phyloP scores from a whole-genome alignment of 2,329 filamentous ascomycete species.

The Penicillium sp. region DNA sequence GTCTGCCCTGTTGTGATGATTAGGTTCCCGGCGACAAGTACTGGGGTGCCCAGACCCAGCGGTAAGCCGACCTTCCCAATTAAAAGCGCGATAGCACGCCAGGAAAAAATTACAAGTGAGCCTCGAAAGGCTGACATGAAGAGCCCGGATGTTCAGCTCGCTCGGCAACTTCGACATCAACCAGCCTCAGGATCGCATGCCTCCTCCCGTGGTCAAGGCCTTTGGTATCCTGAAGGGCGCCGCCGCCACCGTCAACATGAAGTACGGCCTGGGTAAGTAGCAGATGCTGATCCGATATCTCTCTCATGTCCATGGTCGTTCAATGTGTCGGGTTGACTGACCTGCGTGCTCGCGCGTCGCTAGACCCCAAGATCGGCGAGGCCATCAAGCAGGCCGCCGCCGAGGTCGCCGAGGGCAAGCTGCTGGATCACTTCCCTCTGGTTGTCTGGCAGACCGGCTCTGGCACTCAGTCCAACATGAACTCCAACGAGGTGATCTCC shows the following conservation, averaged over 20 bases:
- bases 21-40: conserved; percentile 82
- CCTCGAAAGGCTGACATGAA: conserved; percentile 17
- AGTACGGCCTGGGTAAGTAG: conserved; percentile 67
- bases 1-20: not conserved
- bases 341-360: not conserved
- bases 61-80: conserved; percentile 39
- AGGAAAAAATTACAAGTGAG: not conserved
- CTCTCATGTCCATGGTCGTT: too few relatives aligned
- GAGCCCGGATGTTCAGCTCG: conserved; percentile 46
- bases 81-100: conserved; percentile 1
- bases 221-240: conserved; percentile 98
- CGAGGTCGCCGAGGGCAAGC: conserved; percentile 89
- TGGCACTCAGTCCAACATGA: conserved; percentile 99
- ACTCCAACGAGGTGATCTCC: conserved; percentile 99
- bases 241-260: conserved; percentile 91
- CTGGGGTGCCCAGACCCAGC: conserved; percentile 97
- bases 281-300: not conserved
- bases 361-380: conserved; percentile 81
- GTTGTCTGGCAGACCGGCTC: conserved; percentile 99
- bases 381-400: conserved; percentile 91
- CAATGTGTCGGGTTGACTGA: not conserved
- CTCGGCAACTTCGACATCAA: conserved; percentile 99
- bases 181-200: conserved; percentile 98
- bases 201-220: conserved; percentile 80
- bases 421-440: conserved; percentile 94